phyloP scores from a whole-genome alignment of 73 alveolate species.

The Effrenium voratum region DNA sequence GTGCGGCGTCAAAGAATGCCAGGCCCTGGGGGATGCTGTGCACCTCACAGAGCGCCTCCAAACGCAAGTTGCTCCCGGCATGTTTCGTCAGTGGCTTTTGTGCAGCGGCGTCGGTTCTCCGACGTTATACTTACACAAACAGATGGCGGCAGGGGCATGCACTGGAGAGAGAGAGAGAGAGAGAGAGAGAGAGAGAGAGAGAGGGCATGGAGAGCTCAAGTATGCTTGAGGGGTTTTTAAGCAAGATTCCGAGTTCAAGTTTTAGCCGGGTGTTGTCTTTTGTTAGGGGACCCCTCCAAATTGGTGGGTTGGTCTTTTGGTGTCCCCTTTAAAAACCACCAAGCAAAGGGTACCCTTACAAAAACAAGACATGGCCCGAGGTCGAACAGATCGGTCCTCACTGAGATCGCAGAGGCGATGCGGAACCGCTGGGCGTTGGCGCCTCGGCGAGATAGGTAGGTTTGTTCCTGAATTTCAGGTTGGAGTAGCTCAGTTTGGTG shows the following conservation, averaged over 20 bases:
- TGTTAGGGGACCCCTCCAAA: not conserved
- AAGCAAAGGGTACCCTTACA: not conserved
- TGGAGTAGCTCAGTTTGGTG: no score
- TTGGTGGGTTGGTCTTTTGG: not conserved
- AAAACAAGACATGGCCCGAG: not conserved
- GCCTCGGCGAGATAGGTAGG: not conserved
- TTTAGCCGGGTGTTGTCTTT: not conserved
- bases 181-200: not conserved
- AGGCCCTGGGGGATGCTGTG: slow-evolving; percentile 55
- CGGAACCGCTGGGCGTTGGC: slow-evolving; percentile 87
- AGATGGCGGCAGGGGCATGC: not conserved
- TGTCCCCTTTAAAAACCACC: not conserved
- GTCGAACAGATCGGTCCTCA: slow-evolving; percentile 58
- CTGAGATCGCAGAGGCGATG: slow-evolving; percentile 91
- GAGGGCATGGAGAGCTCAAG: not conserved
- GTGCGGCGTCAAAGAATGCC: not conserved
- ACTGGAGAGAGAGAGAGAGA: not conserved
- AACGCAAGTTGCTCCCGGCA: not conserved
- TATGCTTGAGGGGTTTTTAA: not conserved
- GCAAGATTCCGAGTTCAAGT: not conserved
- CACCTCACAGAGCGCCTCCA: slow-evolving; percentile 73
- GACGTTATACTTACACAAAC: not conserved
- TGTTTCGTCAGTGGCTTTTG: not conserved
- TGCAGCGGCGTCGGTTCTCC: not conserved
- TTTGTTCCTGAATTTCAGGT: no score